Evolutionary conservation across 495 filamentous ascomycete species (phyloP).

Genomic region (Aspergillus sparsus): DNA sequence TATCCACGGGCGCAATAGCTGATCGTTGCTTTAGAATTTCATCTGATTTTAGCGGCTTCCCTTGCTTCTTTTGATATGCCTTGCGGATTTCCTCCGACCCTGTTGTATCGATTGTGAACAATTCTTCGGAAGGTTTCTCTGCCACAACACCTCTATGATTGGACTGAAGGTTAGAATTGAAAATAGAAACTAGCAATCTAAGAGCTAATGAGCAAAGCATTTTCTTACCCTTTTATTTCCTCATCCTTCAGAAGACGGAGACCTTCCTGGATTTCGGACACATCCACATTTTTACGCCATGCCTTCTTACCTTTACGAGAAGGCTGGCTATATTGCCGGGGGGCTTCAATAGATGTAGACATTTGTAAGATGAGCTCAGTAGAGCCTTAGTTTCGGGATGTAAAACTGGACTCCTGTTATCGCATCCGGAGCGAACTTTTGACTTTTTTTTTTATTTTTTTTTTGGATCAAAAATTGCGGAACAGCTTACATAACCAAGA

Average conservation of each 20-base stretch:
- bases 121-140: conserved; percentile 73
- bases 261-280: conserved; percentile 79
- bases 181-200: too few relatives aligned
- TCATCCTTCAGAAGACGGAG: conserved; percentile 83
- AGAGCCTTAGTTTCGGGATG: background rate
- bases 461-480: conserved; percentile 8
- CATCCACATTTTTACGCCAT: conserved; percentile 96
- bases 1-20: conserved; percentile 71
- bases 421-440: conserved; percentile 2
- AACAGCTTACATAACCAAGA: conserved; percentile 10
- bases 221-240: conserved; percentile 77
- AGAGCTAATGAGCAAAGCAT: too few relatives aligned
- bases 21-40: conserved; percentile 87
- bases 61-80: conserved; percentile 63
- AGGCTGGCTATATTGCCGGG: conserved; percentile 71
- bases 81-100: conserved; percentile 64
- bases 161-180: too few relatives aligned
- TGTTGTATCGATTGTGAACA: conserved; percentile 80
- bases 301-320: conserved; percentile 98
- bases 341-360: conserved; percentile 46
- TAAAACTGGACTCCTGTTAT: conserved; percentile 23
- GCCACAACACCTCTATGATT: conserved; percentile 71
- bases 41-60: conserved; percentile 74
- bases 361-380: conserved; percentile 28
- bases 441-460: conserved; percentile 24